Conservation (phyloP, 164 flowering plant species). For the Annona cherimola region DNA sequence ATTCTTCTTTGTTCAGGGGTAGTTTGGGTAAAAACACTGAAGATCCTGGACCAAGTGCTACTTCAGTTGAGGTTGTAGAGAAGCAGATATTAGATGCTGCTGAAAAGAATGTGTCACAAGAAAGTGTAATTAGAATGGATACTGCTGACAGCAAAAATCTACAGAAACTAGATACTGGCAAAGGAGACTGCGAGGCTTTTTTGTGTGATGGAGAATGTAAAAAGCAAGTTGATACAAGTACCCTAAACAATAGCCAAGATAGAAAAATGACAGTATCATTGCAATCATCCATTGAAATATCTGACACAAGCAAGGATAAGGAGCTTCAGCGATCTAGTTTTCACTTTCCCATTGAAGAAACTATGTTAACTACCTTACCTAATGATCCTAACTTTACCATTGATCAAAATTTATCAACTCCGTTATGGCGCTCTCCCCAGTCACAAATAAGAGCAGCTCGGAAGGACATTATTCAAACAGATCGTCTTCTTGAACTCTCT, state of each 20-base stretch:
- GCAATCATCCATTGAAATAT: slow-evolving; percentile 20
- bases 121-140: slow-evolving; percentile 11
- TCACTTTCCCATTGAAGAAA: slow-evolving; percentile 10
- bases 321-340: slow-evolving; percentile 8
- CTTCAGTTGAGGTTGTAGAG: slow-evolving; percentile 25
- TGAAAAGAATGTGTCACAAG: slow-evolving; percentile 10
- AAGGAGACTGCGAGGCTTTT: slow-evolving; percentile 11
- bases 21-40: slow-evolving; percentile 11
- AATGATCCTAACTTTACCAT: background rate
- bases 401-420: slow-evolving; percentile 4
- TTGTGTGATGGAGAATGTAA: slow-evolving; percentile 10
- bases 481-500: slow-evolving; percentile 13
- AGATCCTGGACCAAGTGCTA: slow-evolving; percentile 14
- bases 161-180: slow-evolving; percentile 6
- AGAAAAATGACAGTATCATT: background rate
- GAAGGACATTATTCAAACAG: slow-evolving; percentile 13
- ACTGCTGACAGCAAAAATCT: slow-evolving; percentile 11
- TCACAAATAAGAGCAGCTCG: slow-evolving; percentile 12
- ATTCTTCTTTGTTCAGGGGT: slow-evolving; percentile 15
- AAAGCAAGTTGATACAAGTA: slow-evolving; percentile 4
- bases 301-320: slow-evolving; percentile 18
- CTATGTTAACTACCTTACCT: slow-evolving; percentile 14
- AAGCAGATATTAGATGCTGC: slow-evolving; percentile 18
- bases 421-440: slow-evolving; percentile 24
- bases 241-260: slow-evolving; percentile 5